A percentile compares a stretch with the other conserved stretches of the same genome.
These are phyloP conservation scores for Spergularia azorica DNA, from an alignment of 179 eudicot species.

Conservation along the genomic window DNA sequence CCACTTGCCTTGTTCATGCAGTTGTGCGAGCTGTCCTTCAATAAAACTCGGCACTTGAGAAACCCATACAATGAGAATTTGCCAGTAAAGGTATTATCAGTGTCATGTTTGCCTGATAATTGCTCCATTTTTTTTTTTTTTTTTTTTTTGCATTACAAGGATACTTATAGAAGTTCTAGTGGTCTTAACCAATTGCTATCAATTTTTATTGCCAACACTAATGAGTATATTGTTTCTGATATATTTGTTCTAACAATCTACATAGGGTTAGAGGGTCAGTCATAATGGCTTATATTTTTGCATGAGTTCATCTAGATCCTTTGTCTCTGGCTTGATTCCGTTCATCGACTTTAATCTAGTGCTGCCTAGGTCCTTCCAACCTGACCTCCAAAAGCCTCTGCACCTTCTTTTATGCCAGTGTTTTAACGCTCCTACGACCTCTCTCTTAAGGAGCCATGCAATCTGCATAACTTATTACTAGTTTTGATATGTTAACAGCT, in stretches of 20 bases:
- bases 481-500: no score
- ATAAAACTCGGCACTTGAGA: constrained; percentile 90
- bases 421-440: not conserved
- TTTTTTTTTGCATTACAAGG: no score
- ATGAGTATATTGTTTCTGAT: not conserved
- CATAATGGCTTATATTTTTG: not conserved
- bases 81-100: constrained; percentile 80
- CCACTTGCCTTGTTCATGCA: constrained; percentile 43
- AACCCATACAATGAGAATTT: constrained; percentile 93
- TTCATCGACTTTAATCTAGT: no score
- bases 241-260: not conserved
- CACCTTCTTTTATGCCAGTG: not conserved
- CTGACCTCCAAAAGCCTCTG: not conserved
- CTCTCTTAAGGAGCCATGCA: not conserved
- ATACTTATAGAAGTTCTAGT: no score
- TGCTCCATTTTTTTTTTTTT: not conserved
- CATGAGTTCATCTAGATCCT: not conserved
- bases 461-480: not conserved
- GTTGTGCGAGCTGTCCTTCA: constrained; percentile 91
- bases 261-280: not conserved
- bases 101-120: constrained; percentile 3
- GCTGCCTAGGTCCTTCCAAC: no score
- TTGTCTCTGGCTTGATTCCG: no score
- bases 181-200: no score
- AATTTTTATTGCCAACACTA: not conserved